Percentiles rank a stretch among this genome's conserved stretches.
Evolutionary conservation across 1,139 yeast species (phyloP).

Genomic region (Pneumocystis wakefieldiae): DNA sequence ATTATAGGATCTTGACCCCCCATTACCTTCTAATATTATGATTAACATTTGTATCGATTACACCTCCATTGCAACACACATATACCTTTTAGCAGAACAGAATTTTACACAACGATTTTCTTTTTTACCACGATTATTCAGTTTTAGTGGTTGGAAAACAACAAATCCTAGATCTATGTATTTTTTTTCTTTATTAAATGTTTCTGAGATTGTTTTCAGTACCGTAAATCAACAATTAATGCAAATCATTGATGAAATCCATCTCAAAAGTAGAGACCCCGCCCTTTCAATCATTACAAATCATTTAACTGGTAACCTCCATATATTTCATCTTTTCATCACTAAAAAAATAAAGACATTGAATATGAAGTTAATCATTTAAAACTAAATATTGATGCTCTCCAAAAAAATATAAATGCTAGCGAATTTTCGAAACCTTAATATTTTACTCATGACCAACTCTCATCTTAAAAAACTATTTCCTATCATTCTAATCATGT

Average conservation of each 20-base stretch:
- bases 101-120: background rate
- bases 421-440: background rate
- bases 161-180: conserved; percentile 1
- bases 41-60: conserved; percentile 6
- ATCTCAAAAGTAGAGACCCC: conserved; percentile 1
- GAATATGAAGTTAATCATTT: conserved; percentile 15
- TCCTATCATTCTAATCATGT: background rate
- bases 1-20: background rate
- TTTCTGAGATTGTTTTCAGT: background rate
- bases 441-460: background rate
- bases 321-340: no score
- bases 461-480: background rate
- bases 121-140: background rate
- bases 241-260: background rate
- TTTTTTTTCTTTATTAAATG: background rate
- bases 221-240: background rate
- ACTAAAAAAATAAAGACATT: no score
- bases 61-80: conserved; percentile 5
- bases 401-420: conserved; percentile 30
- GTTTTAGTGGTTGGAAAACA: background rate
- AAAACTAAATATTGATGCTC: conserved; percentile 28
- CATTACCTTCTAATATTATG: conserved; percentile 3
- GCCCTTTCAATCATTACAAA: no score
- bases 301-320: no score
- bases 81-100: conserved; percentile 4